Conservation (phyloP, 345 rosid genomes). For the Geranium rotundifolium region DNA sequence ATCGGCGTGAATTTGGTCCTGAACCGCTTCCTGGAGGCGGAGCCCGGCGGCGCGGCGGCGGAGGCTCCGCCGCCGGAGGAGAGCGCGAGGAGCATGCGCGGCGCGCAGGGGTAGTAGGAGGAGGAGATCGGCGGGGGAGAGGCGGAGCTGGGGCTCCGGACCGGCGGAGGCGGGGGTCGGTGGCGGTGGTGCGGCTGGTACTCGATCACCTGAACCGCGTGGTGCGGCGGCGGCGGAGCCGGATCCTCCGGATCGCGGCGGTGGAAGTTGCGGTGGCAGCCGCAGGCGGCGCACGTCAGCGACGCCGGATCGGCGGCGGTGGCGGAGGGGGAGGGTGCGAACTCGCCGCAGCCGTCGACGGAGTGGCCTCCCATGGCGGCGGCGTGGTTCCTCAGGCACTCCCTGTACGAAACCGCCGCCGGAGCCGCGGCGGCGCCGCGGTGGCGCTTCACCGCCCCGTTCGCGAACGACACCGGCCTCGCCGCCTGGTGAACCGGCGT, state of each 20-base stretch:
- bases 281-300: too few relatives aligned
- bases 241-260: not conserved
- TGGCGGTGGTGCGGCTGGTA: too few relatives aligned
- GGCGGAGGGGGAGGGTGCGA: too few relatives aligned
- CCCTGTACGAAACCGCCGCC: not conserved
- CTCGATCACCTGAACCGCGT: too few relatives aligned
- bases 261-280: not conserved
- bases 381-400: not conserved
- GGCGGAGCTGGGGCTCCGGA: too few relatives aligned
- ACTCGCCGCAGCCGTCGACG: not conserved
- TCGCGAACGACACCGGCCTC: constrained; percentile 7
- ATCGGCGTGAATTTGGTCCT: constrained; percentile 18
- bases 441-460: constrained; percentile 15
- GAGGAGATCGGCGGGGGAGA: too few relatives aligned
- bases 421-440: not conserved
- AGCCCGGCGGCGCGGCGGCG: not conserved
- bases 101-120: too few relatives aligned
- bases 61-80: too few relatives aligned
- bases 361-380: not conserved
- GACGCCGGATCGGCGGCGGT: too few relatives aligned
- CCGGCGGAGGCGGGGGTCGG: too few relatives aligned
- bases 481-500: not conserved
- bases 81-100: too few relatives aligned
- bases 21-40: constrained; percentile 11
- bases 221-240: too few relatives aligned